These are phyloP conservation scores for Platanus orientalis DNA, from an alignment of 164 flowering plant genomes.

Conservation along the genomic window DNA sequence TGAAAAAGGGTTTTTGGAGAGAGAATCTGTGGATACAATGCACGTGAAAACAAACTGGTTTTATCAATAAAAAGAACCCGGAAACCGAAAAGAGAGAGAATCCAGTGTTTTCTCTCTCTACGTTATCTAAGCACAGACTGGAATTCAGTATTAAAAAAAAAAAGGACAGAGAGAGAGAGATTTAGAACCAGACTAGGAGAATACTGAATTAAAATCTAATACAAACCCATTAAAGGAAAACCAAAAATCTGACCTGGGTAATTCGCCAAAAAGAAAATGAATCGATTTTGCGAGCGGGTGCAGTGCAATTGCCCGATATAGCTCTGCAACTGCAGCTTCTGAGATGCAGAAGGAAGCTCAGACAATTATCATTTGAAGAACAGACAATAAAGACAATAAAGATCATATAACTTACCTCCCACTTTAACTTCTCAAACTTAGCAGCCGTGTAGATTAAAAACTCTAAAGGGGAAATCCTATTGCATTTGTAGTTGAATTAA, in stretches of 20 bases:
- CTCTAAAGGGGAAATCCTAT: no score
- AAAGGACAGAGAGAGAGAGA: no score
- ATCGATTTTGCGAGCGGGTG: conserved; percentile 24
- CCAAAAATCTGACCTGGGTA: conserved; percentile 34
- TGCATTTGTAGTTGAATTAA: no score
- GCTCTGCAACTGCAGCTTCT: conserved; percentile 2
- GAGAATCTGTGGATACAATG: conserved; percentile 54
- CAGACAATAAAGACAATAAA: no score
- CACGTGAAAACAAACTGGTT: conserved; percentile 50
- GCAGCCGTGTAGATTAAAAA: no score
- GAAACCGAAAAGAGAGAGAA: conserved; percentile 1
- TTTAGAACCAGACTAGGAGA: conserved; percentile 20
- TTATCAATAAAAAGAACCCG: conserved; percentile 3
- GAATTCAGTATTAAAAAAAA: no score
- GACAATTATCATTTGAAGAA: no score
- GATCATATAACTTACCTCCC: no score
- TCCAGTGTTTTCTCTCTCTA: conserved; percentile 2
- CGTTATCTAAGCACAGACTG: neutral
- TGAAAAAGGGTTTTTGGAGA: conserved; percentile 21
- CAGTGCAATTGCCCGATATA: conserved; percentile 33
- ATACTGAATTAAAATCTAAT: conserved; percentile 13
- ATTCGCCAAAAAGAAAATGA: no score
- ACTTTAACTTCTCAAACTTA: no score
- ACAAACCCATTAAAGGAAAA: conserved; percentile 20
- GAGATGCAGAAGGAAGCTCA: no score